These are phyloP conservation scores for Salvia rosmarinus DNA, from an alignment of 257 asterid species.

Conservation along the genomic window DNA sequence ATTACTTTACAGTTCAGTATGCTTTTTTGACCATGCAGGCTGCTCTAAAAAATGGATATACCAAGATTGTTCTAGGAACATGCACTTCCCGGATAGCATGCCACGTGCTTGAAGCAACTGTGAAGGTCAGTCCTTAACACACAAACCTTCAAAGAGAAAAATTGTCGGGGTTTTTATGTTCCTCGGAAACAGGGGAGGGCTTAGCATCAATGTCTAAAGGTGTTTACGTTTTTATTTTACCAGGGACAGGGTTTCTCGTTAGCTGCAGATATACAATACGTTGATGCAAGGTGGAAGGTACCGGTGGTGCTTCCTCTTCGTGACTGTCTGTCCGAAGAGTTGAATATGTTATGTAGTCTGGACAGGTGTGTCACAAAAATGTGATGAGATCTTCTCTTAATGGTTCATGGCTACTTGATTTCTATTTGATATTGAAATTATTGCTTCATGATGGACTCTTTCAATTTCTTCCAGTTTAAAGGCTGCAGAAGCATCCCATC, in stretches of 20 bases:
- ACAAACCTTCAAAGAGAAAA: neutral
- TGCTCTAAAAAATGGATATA: conserved; percentile 81
- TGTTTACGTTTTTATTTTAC: conserved; percentile 9
- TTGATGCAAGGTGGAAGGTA: conserved; percentile 84
- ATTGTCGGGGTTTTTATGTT: neutral
- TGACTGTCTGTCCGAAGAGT: conserved; percentile 82
- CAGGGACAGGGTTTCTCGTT: conserved; percentile 94
- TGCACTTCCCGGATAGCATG: conserved; percentile 79
- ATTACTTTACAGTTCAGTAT: conserved; percentile 7
- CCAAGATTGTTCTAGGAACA: conserved; percentile 61
- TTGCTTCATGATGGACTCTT: conserved; percentile 38
- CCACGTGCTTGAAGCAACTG: conserved; percentile 92
- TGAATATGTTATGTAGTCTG: conserved; percentile 71
- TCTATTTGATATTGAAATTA: conserved; percentile 21
- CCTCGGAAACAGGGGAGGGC: conserved; percentile 18
- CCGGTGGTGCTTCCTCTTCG: conserved; percentile 90
- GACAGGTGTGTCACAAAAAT: conserved; percentile 61
- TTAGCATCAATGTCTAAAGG: conserved; percentile 12
- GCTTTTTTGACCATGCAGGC: conserved; percentile 51
- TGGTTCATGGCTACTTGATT: neutral
- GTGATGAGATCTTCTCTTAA: conserved; percentile 13
- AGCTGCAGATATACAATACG: conserved; percentile 90
- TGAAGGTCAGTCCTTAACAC: conserved; percentile 57
- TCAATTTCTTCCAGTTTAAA: conserved; percentile 60
- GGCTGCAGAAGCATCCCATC: conserved; percentile 59